Evolutionary conservation across 2,329 filamentous ascomycete species (phyloP), one percentile per base, ranked within the genome.

Genomic region (Elsinoe fawcettii): DNA sequence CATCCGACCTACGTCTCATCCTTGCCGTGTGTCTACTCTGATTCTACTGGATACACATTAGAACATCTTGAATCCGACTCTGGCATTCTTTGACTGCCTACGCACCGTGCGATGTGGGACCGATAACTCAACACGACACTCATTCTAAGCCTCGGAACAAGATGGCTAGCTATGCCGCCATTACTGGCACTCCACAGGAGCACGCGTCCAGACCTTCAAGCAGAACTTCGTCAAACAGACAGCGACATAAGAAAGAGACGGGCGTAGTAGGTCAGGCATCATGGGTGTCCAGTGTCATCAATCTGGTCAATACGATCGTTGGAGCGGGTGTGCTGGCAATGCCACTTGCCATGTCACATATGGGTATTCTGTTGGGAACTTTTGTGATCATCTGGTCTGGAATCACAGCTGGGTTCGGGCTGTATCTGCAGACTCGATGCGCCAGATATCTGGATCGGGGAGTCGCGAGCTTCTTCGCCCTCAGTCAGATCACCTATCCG

Each of bases 401-500:
- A 51, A 69, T 90, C 37, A 93, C 89, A 3, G 85, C 92, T 20
- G 90, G 88, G 49, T 96, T 99, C 66, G 93, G 93, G 20, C 81
- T 99, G 30, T 99, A 97, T 70, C 84, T 99, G 5, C 93, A 99
- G 71, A 87, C 91, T 32, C 84, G 88, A 75, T 97, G 93, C 76
- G 88, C 93, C 4, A 83, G 88, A 69, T 99, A 99, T 70, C 79
- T 99, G 62, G 93, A 97, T 62, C 82, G 90, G 60, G 93, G 93
- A 41, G 82, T 83, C 4, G 83, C 91, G 0, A 96, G 90, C 34
- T 99, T 99, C 75, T 96, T 96, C 68, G 90, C 92, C n/a, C 77
- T 99, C 14, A 96, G 90, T 12, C 92, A 99, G 71, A 83, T 99
- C 61, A 97, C 93, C 4, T 99, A 97, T 66, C 93, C 93, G 1